These are phyloP conservation scores for Cladochytrium replicatum DNA, from an alignment of 192 early-diverging fungal species.

Conservation along the genomic window DNA sequence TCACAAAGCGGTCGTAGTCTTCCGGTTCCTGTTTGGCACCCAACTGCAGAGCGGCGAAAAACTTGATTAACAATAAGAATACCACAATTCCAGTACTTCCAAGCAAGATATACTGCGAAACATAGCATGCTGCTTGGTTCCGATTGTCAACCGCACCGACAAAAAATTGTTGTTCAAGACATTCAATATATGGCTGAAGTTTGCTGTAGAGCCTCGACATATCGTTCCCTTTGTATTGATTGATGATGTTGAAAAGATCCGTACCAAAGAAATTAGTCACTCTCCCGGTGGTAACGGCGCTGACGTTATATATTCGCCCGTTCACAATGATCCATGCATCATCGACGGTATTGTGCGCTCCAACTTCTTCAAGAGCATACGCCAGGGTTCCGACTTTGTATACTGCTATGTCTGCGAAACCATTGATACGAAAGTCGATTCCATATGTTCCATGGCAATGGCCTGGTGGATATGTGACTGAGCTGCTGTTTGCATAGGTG, in stretches of 20 bases:
- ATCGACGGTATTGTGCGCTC: slow-evolving; percentile 35
- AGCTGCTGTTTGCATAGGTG: slow-evolving; percentile 4
- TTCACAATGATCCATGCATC: slow-evolving; percentile 60
- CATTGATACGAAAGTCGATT: slow-evolving; percentile 16
- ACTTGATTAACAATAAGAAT: slow-evolving; percentile 82
- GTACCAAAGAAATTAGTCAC: too few relatives aligned
- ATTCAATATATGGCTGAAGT: slow-evolving; percentile 61
- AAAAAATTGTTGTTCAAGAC: slow-evolving; percentile 77
- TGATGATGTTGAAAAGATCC: slow-evolving; percentile 45
- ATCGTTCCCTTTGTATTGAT: slow-evolving; percentile 19
- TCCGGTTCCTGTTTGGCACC: slow-evolving; percentile 67
- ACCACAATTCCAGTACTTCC: slow-evolving; percentile 73
- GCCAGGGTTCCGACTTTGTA: slow-evolving; percentile 25
- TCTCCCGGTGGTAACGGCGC: slow-evolving; percentile 33
- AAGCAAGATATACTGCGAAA: slow-evolving; percentile 78
- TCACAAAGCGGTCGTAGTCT: slow-evolving; percentile 81
- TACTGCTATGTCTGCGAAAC: slow-evolving; percentile 16
- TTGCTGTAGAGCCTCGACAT: slow-evolving; percentile 44
- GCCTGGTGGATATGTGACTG: slow-evolving; percentile 11
- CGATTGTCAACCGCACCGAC: slow-evolving; percentile 78
- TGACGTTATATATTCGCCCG: slow-evolving; percentile 75
- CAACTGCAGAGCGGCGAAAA: slow-evolving; percentile 88
- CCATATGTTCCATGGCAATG: slow-evolving; percentile 27
- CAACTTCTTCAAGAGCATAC: slow-evolving; percentile 40
- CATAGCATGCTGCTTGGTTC: slow-evolving; percentile 54